These are phyloP conservation scores for Cicer cuneatum DNA, from an alignment of 306 rosid species.

Conservation along the genomic window DNA sequence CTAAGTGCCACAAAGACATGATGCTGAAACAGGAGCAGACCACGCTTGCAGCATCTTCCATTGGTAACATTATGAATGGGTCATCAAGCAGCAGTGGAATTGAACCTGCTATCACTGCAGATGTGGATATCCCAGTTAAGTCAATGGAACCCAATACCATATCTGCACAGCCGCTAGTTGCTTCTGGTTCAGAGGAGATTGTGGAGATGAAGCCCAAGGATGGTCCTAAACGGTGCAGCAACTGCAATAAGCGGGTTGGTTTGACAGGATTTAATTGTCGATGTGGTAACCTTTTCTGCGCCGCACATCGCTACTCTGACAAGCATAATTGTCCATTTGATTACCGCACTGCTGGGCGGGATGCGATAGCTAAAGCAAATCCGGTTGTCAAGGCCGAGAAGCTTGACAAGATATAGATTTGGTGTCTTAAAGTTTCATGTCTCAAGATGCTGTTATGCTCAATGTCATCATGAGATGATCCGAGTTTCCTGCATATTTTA, in stretches of 20 bases:
- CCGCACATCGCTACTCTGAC: slow-evolving; percentile 89
- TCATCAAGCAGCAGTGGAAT: slow-evolving; percentile 65
- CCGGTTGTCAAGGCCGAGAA: slow-evolving; percentile 91
- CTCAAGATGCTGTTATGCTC: slow-evolving; percentile 51
- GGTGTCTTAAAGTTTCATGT: slow-evolving; percentile 42
- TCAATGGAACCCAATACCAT: slow-evolving; percentile 59
- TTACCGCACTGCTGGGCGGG: slow-evolving; percentile 81
- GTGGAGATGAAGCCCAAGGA: slow-evolving; percentile 69
- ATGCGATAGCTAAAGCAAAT: slow-evolving; percentile 87
- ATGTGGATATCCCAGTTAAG: slow-evolving; percentile 50
- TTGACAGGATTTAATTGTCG: slow-evolving; percentile 91
- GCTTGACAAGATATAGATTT: slow-evolving; percentile 82
- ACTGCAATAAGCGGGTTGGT: slow-evolving; percentile 90
- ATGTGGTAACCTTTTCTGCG: slow-evolving; percentile 78
- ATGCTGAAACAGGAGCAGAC: slow-evolving; percentile 86
- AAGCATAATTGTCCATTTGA: slow-evolving; percentile 82
- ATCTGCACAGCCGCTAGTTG: slow-evolving; percentile 47
- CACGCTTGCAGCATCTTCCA: slow-evolving; percentile 81
- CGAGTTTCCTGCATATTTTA: slow-evolving; percentile 63
- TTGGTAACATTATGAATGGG: slow-evolving; percentile 83
- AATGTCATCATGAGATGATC: slow-evolving; percentile 61
- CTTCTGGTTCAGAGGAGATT: slow-evolving; percentile 55
- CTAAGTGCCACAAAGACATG: slow-evolving; percentile 91
- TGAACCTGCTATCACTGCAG: slow-evolving; percentile 52
- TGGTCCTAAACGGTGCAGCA: slow-evolving; percentile 82